A percentile compares a stretch with the other conserved stretches of the same genome.
Conservation (phyloP, 371 early-diverging fungal species). For the Mucor lusitanicus region DNA sequence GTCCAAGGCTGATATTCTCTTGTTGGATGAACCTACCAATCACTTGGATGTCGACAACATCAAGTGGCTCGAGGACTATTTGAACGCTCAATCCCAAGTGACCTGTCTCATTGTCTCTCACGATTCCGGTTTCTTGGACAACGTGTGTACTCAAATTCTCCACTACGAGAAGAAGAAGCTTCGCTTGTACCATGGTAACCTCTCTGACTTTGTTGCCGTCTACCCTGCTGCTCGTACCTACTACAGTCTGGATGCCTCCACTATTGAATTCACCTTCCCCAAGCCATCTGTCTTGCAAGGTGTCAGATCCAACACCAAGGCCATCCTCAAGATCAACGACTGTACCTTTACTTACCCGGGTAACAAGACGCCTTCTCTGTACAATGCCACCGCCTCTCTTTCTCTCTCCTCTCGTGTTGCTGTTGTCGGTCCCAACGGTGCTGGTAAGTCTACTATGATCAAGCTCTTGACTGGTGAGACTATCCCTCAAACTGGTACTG, state of each 20-base stretch:
- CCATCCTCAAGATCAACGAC: constrained; percentile 72
- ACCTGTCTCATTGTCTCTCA: constrained; percentile 98
- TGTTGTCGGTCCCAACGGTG: constrained; percentile 80
- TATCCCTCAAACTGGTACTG: constrained; percentile 63
- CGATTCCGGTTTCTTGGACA: constrained; percentile 96
- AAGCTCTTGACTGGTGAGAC: constrained; percentile 79
- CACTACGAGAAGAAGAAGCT: constrained; percentile 77
- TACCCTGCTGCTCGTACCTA: constrained; percentile 66
- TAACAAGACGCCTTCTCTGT: constrained; percentile 59
- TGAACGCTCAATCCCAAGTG: constrained; percentile 90
- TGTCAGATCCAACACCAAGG: constrained; percentile 74
- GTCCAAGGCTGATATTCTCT: constrained; percentile 85
- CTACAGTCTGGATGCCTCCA: constrained; percentile 69
- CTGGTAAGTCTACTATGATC: constrained; percentile 88
- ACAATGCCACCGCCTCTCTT: constrained; percentile 61
- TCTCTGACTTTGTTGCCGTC: constrained; percentile 62
- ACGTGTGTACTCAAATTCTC: constrained; percentile 79
- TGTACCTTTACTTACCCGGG: constrained; percentile 74
- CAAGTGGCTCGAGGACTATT: constrained; percentile 93
- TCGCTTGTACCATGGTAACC: constrained; percentile 69
- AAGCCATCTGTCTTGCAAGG: constrained; percentile 75
- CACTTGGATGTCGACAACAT: constrained; percentile 92
- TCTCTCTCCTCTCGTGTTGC: constrained; percentile 81
- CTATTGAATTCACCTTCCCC: constrained; percentile 76
- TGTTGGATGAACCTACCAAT: too few species aligned